phyloP scores from a whole-genome alignment of 805 yeast species.

The Cyberlindnera mycetangii region DNA sequence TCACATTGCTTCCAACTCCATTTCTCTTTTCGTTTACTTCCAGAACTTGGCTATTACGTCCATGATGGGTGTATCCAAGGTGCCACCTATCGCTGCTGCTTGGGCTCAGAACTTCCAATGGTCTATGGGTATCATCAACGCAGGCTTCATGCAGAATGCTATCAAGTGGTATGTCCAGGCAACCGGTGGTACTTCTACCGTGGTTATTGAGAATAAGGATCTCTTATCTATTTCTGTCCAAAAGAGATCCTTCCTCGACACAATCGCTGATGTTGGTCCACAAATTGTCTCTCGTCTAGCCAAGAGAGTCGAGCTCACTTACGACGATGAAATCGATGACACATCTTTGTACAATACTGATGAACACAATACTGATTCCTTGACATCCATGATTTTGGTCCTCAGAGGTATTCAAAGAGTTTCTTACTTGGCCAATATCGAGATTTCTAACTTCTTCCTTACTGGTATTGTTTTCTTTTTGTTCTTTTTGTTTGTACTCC shows the following conservation, averaged over 20 bases:
- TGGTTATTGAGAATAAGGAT: conserved; percentile 60
- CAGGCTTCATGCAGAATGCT: conserved; percentile 73
- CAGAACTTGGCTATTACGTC: conserved; percentile 89
- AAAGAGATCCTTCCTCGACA: conserved; percentile 37
- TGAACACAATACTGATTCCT: conserved; percentile 56
- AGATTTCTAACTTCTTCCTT: conserved; percentile 79
- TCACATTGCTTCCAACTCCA: conserved; percentile 94
- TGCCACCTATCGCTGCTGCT: conserved; percentile 96
- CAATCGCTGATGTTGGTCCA: conserved; percentile 13
- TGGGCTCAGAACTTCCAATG: conserved; percentile 97
- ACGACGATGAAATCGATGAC: conserved; percentile 46
- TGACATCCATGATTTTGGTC: conserved; percentile 69
- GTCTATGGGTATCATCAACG: conserved; percentile 88
- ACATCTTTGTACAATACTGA: conserved; percentile 59
- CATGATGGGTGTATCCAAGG: conserved; percentile 90
- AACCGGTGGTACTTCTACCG: conserved; percentile 87
- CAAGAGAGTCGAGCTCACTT: conserved; percentile 41
- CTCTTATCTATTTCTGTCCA: conserved; percentile 83
- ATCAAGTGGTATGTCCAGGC: conserved; percentile 94
- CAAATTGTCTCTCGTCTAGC: conserved; percentile 20
- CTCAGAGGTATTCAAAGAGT: conserved; percentile 92
- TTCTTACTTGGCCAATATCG: conserved; percentile 78
- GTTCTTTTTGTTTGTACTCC: conserved; percentile 64
- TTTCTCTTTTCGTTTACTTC: conserved; percentile 89
- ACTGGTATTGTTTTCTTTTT: conserved; percentile 84